Conservation (phyloP, 2,329 filamentous ascomycete species). For the Microascus cirrosus region DNA sequence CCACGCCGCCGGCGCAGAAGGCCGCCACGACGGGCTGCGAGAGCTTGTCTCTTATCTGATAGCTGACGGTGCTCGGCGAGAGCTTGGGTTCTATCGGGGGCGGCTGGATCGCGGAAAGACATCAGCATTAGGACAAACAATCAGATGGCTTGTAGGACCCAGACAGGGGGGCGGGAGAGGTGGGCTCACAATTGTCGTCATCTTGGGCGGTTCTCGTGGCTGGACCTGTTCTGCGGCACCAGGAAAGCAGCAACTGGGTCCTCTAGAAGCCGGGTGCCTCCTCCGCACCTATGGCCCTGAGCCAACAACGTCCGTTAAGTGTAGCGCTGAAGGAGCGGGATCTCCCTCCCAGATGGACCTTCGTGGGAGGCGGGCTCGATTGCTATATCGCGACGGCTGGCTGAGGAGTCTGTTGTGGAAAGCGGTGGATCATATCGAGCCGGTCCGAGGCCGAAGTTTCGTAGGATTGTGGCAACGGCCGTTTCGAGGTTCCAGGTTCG, state of each 20-base stretch:
- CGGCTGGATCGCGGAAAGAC: neutral
- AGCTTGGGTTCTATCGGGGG: neutral
- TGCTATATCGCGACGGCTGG: neutral
- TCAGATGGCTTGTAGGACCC: neutral
- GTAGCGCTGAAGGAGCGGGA: neutral
- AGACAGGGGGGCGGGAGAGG: neutral
- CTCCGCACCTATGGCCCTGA: neutral
- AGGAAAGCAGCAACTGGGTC: neutral
- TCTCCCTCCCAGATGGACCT: neutral
- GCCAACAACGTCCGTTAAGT: neutral
- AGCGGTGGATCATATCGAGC: neutral
- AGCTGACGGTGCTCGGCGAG: neutral
- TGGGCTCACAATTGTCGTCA: neutral
- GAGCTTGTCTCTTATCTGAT: slow-evolving; percentile 28
- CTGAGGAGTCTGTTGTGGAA: neutral
- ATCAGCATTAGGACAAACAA: neutral
- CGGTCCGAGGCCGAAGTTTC: neutral
- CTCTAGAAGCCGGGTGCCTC: neutral
- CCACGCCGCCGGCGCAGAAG: slow-evolving; percentile 87
- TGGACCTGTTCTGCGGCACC: neutral
- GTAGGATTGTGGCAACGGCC: too few species aligned
- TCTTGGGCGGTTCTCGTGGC: neutral
- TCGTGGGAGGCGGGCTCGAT: neutral
- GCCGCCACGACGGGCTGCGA: slow-evolving; percentile 81
- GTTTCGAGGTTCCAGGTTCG: too few species aligned